Percentiles rank a stretch among this genome's conserved stretches.
Conservation (phyloP, 495 filamentous ascomycete species). For the Penicillium manginii region DNA sequence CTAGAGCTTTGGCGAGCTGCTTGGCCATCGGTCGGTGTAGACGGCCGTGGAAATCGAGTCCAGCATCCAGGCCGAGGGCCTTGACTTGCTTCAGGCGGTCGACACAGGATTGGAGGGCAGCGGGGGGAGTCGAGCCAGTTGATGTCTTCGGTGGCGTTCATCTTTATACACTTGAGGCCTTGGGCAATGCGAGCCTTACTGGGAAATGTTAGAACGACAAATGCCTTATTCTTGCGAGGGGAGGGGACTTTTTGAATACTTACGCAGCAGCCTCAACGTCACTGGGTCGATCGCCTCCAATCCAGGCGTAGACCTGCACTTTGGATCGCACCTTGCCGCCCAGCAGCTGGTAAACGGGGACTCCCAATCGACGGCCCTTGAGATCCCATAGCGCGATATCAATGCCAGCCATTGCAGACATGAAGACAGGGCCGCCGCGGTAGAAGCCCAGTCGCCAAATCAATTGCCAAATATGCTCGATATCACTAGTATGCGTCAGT, state of each 20-base stretch:
- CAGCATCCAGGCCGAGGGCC: constrained; percentile 71
- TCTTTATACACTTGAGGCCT: constrained; percentile 76
- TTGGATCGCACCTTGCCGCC: constrained; percentile 78
- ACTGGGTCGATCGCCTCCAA: constrained; percentile 77
- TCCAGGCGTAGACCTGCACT: constrained; percentile 83
- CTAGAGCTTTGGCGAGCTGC: constrained; percentile 72
- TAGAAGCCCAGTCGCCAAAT: constrained; percentile 76
- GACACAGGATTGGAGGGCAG: constrained; percentile 63
- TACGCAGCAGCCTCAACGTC: constrained; percentile 67
- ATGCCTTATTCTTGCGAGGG: background rate
- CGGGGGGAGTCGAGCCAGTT: constrained; percentile 82
- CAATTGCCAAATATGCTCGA: constrained; percentile 82
- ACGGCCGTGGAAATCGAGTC: constrained; percentile 79
- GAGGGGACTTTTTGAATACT: constrained; percentile 6
- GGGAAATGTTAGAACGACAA: constrained; percentile 1
- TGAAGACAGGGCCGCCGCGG: constrained; percentile 82
- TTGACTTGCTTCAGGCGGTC: constrained; percentile 74
- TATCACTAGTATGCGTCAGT: constrained; percentile 57
- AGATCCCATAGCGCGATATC: constrained; percentile 87
- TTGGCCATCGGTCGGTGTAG: constrained; percentile 84
- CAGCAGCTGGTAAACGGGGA: constrained; percentile 74
- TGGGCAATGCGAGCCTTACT: constrained; percentile 66
- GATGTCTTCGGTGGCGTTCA: constrained; percentile 82
- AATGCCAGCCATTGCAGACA: constrained; percentile 78
- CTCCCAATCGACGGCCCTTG: constrained; percentile 62